phyloP scores from a whole-genome alignment of 2,329 filamentous ascomycete genomes.

The Orbilia ellipsospora region DNA sequence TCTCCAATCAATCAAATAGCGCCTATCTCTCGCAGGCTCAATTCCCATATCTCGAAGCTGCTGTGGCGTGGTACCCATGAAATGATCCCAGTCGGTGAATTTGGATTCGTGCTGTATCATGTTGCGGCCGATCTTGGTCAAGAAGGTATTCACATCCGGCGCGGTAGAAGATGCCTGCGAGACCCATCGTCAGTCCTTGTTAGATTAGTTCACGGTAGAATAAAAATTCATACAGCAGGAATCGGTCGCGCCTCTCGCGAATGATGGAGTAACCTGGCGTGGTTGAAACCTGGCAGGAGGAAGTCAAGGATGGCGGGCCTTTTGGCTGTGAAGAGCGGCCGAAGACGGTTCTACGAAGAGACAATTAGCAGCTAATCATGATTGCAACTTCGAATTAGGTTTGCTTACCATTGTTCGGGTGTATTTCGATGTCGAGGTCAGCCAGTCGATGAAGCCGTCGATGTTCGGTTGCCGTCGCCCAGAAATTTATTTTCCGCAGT shows the following conservation, averaged over 20 bases:
- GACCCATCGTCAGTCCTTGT: neutral
- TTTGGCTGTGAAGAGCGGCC: conserved; percentile 40
- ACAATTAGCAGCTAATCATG: conserved; percentile 7
- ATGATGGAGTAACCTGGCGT: conserved; percentile 53
- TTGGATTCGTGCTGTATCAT: conserved; percentile 85
- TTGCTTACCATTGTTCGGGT: conserved; percentile 29
- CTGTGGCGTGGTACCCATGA: conserved; percentile 82
- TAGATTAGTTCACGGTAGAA: neutral
- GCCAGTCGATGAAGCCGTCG: neutral
- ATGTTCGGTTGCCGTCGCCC: conserved; percentile 18
- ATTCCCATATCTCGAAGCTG: conserved; percentile 86
- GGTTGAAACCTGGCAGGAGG: conserved; percentile 39
- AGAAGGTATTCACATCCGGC: conserved; percentile 85
- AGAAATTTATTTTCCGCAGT: conserved; percentile 20
- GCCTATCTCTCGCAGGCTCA: conserved; percentile 82
- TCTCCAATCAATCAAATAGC: conserved; percentile 88
- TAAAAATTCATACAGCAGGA: conserved; percentile 26
- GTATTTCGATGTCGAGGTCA: neutral
- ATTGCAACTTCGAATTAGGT: neutral
- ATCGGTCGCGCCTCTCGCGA: conserved; percentile 40
- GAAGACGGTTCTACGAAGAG: conserved; percentile 33
- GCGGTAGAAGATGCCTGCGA: conserved; percentile 64
- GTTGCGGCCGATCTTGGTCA: conserved; percentile 88
- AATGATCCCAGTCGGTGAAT: conserved; percentile 87
- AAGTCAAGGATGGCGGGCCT: conserved; percentile 33